phyloP scores from a whole-genome alignment of 495 filamentous ascomycete genomes.

The Xylaria bambusicola region DNA sequence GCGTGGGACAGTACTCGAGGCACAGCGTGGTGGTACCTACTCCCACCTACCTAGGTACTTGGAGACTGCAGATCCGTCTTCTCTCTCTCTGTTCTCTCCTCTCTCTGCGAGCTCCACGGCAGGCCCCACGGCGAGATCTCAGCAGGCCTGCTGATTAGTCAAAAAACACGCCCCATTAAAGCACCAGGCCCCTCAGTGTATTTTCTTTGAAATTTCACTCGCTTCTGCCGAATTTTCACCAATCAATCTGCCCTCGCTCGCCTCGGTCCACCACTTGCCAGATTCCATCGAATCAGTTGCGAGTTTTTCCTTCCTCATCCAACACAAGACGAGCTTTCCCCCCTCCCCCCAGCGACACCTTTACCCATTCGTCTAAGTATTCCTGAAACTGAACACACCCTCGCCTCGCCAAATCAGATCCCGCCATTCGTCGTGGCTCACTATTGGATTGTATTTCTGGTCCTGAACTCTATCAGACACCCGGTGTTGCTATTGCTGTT shows the following conservation, averaged over 20 bases:
- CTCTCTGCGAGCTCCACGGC: too few relatives aligned
- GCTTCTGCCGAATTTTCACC: conserved; percentile 34
- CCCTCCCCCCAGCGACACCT: conserved; percentile 31
- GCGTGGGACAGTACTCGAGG: conserved; percentile 8
- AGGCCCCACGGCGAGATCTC: conserved; percentile 31
- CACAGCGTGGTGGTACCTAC: conserved; percentile 2
- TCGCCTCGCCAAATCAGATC: conserved; percentile 39
- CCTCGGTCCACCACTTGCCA: conserved; percentile 33
- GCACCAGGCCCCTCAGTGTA: conserved; percentile 29
- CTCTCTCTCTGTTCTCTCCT: too few relatives aligned
- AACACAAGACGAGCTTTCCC: conserved; percentile 18
- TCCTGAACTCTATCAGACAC: conserved; percentile 7
- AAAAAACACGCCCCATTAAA: conserved; percentile 36
- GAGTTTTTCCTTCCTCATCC: conserved; percentile 18
- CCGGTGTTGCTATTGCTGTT: neutral
- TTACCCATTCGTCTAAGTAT: conserved; percentile 34
- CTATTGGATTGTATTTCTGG: conserved; percentile 7
- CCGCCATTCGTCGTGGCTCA: conserved; percentile 18
- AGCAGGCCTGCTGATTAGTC: conserved; percentile 39
- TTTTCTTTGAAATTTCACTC: conserved; percentile 35
- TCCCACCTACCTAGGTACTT: too few relatives aligned
- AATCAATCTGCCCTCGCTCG: conserved; percentile 36
- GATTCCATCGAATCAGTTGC: conserved; percentile 39
- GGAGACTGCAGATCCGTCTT: conserved; percentile 4
- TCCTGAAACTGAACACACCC: conserved; percentile 32